Conservation (phyloP, 257 asterid genomes). For the Salvia miltiorrhiza region DNA sequence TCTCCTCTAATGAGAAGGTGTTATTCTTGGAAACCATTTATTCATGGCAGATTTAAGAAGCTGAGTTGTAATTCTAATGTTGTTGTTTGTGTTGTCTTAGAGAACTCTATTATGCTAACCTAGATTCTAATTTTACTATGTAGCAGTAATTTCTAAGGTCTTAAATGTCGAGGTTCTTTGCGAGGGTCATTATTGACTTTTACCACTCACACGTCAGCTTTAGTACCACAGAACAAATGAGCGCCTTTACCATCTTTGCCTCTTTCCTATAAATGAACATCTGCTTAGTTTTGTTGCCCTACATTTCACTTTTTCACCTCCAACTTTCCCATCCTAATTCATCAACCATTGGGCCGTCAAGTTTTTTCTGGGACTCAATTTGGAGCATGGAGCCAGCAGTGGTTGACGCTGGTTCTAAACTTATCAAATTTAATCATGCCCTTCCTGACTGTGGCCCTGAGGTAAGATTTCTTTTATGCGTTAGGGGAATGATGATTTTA, state of each 20-base stretch:
- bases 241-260: constrained; percentile 10
- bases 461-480: constrained; percentile 19
- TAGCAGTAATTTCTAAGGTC: background rate
- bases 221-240: constrained; percentile 2
- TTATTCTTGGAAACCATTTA: background rate
- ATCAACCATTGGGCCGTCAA: constrained; percentile 13
- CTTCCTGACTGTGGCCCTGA: constrained; percentile 21
- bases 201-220: background rate
- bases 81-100: background rate
- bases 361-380: constrained; percentile 1
- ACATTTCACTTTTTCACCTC: constrained; percentile 1
- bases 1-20: background rate
- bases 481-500: constrained; percentile 1
- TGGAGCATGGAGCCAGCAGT: constrained; percentile 37
- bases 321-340: constrained; percentile 9
- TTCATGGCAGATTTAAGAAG: background rate
- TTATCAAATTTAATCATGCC: constrained; percentile 29
- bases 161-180: constrained; percentile 3
- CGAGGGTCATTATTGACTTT: constrained; percentile 24
- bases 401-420: constrained; percentile 35
- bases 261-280: constrained; percentile 21
- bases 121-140: background rate
- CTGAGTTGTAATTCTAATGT: background rate
- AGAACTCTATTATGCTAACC: background rate
- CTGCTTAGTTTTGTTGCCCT: constrained; percentile 18